A percentile compares a stretch with the other conserved stretches of the same genome.
Conservation (phyloP, 495 filamentous ascomycete species). For the Penicillium manginii region DNA sequence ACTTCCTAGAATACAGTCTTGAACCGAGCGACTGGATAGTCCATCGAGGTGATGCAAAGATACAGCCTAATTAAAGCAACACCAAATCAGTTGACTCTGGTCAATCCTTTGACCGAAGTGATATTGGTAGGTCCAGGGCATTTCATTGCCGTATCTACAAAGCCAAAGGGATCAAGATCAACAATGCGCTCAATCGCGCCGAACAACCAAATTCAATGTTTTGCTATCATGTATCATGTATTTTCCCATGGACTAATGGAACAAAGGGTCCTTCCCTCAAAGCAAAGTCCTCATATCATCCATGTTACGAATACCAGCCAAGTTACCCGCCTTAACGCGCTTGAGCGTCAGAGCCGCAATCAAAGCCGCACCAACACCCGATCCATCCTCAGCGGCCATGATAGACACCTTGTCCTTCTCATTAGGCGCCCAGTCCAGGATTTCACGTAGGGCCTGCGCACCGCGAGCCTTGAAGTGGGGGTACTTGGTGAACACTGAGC, state of each 20-base stretch:
- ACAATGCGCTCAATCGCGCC: too few species aligned
- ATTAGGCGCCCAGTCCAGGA: slow-evolving; percentile 82
- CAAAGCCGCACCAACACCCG: slow-evolving; percentile 92
- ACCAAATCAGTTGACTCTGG: too few species aligned
- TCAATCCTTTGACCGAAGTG: too few species aligned
- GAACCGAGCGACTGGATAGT: too few species aligned
- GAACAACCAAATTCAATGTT: not conserved
- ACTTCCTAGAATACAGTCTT: too few species aligned
- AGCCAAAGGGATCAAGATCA: too few species aligned
- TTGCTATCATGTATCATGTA: slow-evolving; percentile 24
- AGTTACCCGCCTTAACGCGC: slow-evolving; percentile 76
- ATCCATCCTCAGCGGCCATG: slow-evolving; percentile 88
- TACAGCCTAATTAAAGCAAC: too few species aligned
- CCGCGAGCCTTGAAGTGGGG: slow-evolving; percentile 94
- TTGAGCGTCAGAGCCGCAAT: slow-evolving; percentile 94
- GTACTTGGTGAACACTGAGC: slow-evolving; percentile 97
- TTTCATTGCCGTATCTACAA: too few species aligned
- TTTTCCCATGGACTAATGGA: too few species aligned
- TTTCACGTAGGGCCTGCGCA: slow-evolving; percentile 86
- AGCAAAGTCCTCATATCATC: slow-evolving; percentile 53
- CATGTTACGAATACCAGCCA: slow-evolving; percentile 76
- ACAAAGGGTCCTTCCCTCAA: too few species aligned
- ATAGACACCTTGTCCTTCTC: slow-evolving; percentile 86
- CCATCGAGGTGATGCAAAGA: too few species aligned
- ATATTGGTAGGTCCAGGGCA: too few species aligned